Percentiles rank a stretch among this genome's conserved stretches.
Conservation (phyloP, 306 rosid genomes). For the Fragaria nilgerrensis region DNA sequence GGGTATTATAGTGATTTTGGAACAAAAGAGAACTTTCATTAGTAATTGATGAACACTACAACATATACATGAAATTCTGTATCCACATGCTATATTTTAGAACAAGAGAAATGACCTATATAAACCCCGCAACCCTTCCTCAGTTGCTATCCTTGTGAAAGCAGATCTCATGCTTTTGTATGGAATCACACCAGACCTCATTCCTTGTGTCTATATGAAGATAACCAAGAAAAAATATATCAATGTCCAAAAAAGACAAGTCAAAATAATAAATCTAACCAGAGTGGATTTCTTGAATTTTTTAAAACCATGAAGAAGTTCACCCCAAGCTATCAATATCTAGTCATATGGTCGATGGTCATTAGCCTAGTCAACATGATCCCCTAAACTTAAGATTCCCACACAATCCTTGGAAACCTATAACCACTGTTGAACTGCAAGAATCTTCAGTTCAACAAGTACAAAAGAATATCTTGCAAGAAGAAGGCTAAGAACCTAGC, state of each 20-base stretch:
- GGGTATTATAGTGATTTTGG: not conserved
- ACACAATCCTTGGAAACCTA: not conserved
- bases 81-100: not conserved
- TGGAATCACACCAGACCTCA: constrained; percentile 84
- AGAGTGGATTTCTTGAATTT: not conserved
- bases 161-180: constrained; percentile 86
- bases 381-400: not conserved
- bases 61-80: not conserved
- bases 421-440: not conserved
- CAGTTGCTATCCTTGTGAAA: constrained; percentile 71
- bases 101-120: constrained; percentile 60
- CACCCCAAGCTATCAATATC: not conserved
- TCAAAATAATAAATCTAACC: not conserved
- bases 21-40: not conserved
- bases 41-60: not conserved
- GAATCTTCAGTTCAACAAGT: constrained; percentile 2
- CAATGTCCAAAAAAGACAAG: constrained; percentile 10
- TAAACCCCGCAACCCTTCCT: constrained; percentile 90
- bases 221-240: constrained; percentile 25
- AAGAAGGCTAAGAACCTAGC: not conserved
- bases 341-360: not conserved
- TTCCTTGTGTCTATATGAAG: constrained; percentile 74
- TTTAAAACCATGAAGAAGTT: not conserved
- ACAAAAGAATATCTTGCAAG: not conserved
- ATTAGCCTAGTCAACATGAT: not conserved